A percentile compares a stretch with the other conserved stretches of the same genome.
phyloP scores from a whole-genome alignment of 306 rosid species.

The Alnus rubra region DNA sequence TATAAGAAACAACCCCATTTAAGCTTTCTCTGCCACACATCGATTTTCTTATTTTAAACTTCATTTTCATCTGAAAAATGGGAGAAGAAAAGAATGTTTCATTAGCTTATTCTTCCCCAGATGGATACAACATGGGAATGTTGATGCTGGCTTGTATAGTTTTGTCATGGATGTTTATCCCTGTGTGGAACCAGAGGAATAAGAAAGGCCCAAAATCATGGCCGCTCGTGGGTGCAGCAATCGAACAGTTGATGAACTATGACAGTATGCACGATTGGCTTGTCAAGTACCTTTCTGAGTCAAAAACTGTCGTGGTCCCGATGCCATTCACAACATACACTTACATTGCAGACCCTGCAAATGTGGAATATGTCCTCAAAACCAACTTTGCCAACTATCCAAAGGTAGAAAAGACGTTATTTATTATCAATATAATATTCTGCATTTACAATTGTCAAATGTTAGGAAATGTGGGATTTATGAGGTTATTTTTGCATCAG shows the following conservation, averaged over 20 bases:
- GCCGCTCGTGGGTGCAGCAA: constrained; percentile 86
- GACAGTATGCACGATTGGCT: constrained; percentile 94
- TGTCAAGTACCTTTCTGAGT: constrained; percentile 51
- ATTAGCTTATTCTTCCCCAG: constrained; percentile 16
- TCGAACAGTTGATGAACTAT: constrained; percentile 73
- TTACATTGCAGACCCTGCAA: constrained; percentile 87
- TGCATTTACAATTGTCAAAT: background rate
- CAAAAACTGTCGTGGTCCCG: constrained; percentile 73
- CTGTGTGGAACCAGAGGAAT: constrained; percentile 72
- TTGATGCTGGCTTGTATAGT: constrained; percentile 41
- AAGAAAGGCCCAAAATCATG: constrained; percentile 84
- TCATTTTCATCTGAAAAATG: constrained; percentile 30
- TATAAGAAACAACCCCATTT: constrained; percentile 34
- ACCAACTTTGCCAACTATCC: constrained; percentile 87
- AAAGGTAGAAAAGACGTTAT: constrained; percentile 42
- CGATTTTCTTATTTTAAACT: background rate
- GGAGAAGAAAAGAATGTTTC: constrained; percentile 19
- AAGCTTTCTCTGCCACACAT: constrained; percentile 11
- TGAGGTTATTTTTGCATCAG: background rate
- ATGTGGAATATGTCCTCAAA: constrained; percentile 84
- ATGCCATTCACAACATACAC: constrained; percentile 92
- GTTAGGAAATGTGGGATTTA: background rate
- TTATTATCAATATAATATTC: background rate
- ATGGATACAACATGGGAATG: constrained; percentile 39
- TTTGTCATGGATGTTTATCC: constrained; percentile 57